Evolutionary conservation across 2,329 filamentous ascomycete species (phyloP), one percentile per base, ranked within the genome.

Genomic region (Tolypocladium nubicola): DNA sequence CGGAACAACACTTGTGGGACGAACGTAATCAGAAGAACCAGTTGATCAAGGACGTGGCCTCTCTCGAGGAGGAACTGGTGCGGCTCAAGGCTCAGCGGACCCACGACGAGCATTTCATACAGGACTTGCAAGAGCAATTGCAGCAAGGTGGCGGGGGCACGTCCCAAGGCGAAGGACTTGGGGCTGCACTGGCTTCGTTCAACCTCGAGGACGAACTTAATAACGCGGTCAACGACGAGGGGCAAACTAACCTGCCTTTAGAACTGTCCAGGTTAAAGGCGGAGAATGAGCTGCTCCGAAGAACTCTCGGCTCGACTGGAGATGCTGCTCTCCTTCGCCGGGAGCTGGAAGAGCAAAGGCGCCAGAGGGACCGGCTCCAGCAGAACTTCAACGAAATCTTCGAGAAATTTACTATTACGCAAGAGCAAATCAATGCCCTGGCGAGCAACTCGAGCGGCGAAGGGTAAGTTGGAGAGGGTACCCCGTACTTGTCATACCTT

Each of bases 131-230:
- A 64, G 83, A 86, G 63, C 81, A 84, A 64, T 64, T 83, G 38
- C 73, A 76, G 53, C 68, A 74, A 19, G 69, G 66, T n/a, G 68
- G 67, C 30, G 62, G 61, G 21, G 53, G 55, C 37, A 57, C 58
- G 19, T 35, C 63, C 35, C 63, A 66, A 40, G 63, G 59, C 14
- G 63, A 60, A 45, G 56, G 50, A 19, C 39, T 64, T 26, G 61
- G 61, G 8, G 59, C 52, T 35, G 56, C 57, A 10, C 56, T 65
- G 33, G 58, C 61, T 10, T 52, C 62, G 45, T 72, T 79, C 45
- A 82, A 72, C 59, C 77, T 87, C 10, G 83, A 85, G 67, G 79
- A 85, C 59, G 84, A 87, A 67, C 74, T 87, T 5, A 78, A 81
- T 55, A 75, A 75, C 58, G 77, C 78, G 30, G 66, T 67, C 45